These are phyloP conservation scores for Saccharomyces hybrid DNA, from an alignment of 1,139 yeast species.

Conservation along the genomic window DNA sequence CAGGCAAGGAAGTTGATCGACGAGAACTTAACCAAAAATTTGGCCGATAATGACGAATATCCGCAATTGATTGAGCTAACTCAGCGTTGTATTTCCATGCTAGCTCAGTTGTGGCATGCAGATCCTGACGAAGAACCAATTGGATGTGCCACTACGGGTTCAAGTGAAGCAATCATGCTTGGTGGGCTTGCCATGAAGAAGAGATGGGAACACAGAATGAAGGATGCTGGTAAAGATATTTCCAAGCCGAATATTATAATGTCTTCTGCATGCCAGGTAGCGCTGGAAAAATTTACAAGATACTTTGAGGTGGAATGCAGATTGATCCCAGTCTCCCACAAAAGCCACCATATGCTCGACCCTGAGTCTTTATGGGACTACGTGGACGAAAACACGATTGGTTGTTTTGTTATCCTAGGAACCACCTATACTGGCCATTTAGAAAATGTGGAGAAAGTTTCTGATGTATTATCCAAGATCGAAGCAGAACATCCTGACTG, in stretches of 20 bases:
- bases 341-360: slow-evolving; percentile 60
- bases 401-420: slow-evolving; percentile 81
- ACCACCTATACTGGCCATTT: slow-evolving; percentile 92
- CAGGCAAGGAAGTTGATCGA: slow-evolving; percentile 44
- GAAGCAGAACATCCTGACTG: slow-evolving; percentile 37
- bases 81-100: slow-evolving; percentile 70
- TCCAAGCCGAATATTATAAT: slow-evolving; percentile 76
- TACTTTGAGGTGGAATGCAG: slow-evolving; percentile 89
- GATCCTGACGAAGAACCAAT: slow-evolving; percentile 40
- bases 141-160: slow-evolving; percentile 91
- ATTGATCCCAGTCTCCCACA: slow-evolving; percentile 54
- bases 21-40: slow-evolving; percentile 75
- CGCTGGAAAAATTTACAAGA: slow-evolving; percentile 86
- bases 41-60: slow-evolving; percentile 91
- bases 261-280: slow-evolving; percentile 96
- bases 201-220: slow-evolving; percentile 67
- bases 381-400: slow-evolving; percentile 87
- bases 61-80: slow-evolving; percentile 79
- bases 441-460: slow-evolving; percentile 63
- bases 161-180: slow-evolving; percentile 87
- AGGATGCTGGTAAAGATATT: slow-evolving; percentile 50
- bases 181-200: slow-evolving; percentile 92
- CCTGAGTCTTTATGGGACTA: slow-evolving; percentile 48
- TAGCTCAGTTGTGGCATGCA: slow-evolving; percentile 78
- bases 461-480: slow-evolving; percentile 55